Base-by-base conservation (phyloP, 2,329 filamentous ascomycete species). In the Alternaria sp. region DNA sequence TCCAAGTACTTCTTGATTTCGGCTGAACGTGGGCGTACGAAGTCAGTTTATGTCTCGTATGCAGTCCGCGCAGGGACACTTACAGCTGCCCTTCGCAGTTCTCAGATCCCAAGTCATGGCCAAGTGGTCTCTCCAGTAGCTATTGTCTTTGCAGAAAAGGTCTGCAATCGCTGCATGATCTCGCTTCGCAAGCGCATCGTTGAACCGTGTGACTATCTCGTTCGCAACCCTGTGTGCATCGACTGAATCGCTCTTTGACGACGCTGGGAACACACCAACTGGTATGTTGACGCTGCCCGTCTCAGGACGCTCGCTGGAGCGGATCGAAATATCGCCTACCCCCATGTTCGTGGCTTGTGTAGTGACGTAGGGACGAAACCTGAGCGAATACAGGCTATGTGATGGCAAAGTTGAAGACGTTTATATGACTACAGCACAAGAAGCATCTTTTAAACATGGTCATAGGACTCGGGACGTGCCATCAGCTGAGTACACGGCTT, bases 101-200 rank as follows among this genome's bases (percentile, higher is more conserved):
- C 81, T 84, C 24, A 87, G 80, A 34, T 86, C 81, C 82, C 86
- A 88, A 0, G 84, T 83, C 9, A 88, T 68, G 7, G 79, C 82
- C 4, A 89, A 80, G 54, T 88, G 84, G 67, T 89, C 87, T 38
- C 86, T 80, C 86, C 86, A 89, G 69, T 84, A 87, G 22, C 82
- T 79, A 38, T 83, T 80, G 41, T 84, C 79, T 11, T 83, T 75
- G 3, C 83, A 65, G 64, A 88, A 87, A 0, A 87, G 78, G 5
- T 74, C 62, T 1, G 70, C 52, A 7, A 73, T 44, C 5, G 59
- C 54, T 16, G 61, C 39, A 42, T 78, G 69, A 52, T 85, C 76
- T 3, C 77, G 69, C 11, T 65, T 70, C 5, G 66, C 56, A 0
- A 87, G 60, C 1, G 73, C 71, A 7, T 74, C 59, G 66, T 85